Base-by-base conservation (phyloP, 1,284 basidiomycete species). In the Porogramme epimiltina region DNA sequence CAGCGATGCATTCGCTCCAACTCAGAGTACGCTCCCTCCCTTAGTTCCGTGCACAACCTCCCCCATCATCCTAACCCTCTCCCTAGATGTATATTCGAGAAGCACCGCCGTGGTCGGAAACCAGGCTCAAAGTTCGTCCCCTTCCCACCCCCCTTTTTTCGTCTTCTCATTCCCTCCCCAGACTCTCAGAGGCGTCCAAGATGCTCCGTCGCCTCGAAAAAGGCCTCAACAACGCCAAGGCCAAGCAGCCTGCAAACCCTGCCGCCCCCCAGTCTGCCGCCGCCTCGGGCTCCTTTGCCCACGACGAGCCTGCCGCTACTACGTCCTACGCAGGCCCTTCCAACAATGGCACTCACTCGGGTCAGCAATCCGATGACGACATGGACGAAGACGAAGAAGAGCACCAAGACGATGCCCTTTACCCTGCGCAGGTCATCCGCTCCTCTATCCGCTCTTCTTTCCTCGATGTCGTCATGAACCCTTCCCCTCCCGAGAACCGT, bases 131-230 rank as follows among this genome's bases (percentile, higher is more conserved):
- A 91, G 89, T 92, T 64, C 38, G 76, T 73, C 49, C 40, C 24
- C 42, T 44, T 38, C 38, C 47, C 28, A 8, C 26, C 37, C 9
- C 42, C 45, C 38, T 15, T 47, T 57, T 41, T 41, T 36, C 39
- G 47, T 34, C 39, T 28, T 42, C 36, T 51, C 50, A 54, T 56
- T 31, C 31, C 56, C 49, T 42, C 23, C 47, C 9, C 61, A 91
- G 90, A 70, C 74, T 92, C 25, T 91, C 89, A 36, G 90, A 92
- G 66, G 88, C 88, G 37, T 91, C 89, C 42, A 91, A 91, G 68
- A 89, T 91, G 87, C 82, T 92, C 48, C 82, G 89, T 52, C 82
- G 88, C 42, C 76, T 92, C 42, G 89, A 92, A 73, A 91, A 91
- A 66, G 88, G 87, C 40, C 77, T 90, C 59, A 88, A 85, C 67